Base-by-base conservation (phyloP, 495 filamentous ascomycete genomes). In the Xylaria sp. region DNA sequence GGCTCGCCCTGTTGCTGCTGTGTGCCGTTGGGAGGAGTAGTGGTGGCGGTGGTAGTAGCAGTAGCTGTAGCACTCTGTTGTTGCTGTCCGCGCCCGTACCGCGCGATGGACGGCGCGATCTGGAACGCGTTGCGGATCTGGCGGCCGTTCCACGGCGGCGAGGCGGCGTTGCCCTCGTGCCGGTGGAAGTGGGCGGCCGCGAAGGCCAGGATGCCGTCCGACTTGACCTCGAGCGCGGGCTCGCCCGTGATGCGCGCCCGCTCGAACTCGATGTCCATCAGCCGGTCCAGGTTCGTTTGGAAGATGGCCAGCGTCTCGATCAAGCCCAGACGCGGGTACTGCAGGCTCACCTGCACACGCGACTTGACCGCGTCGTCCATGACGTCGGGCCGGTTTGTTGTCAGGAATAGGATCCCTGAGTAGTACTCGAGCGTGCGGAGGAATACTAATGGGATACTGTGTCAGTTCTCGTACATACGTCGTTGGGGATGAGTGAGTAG, bases 351-450 rank as follows among this genome's bases (percentile, higher is more conserved):
- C 43, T 73, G 72, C 41, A 75, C 70, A 3, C 73, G 73, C 9
- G 71, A 73, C 53, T 75, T 73, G 65, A 75, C 61, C 8, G 87
- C 87, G 50, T 87, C 83, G 68, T 89, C 87, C 67, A 90, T 84
- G 0, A 77, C 82, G 9, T 78, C 83, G 3, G 90, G 82, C 11
- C 87, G 79, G 73, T 89, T 90, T 0, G 87, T 88, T 0, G 88
- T 89, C 8, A 90, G 75, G 71, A 89, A 87, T 0, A 90, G 80
- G 40, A 89, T 86, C 14, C 88, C 88, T 0, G 80, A 71, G 70
- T 89, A 91, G 75, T 89, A 90, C 69, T 90, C 89, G 0, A 90
- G 79, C 0, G 82, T 80, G 0, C 89, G 80, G 0, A 90, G 78
- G 69, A 91, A 90, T 2, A 70, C 68, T 70, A 17, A 12, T 26